Conservation (phyloP, 75 land plant genomes). For the Selaginella tamariscina region DNA sequence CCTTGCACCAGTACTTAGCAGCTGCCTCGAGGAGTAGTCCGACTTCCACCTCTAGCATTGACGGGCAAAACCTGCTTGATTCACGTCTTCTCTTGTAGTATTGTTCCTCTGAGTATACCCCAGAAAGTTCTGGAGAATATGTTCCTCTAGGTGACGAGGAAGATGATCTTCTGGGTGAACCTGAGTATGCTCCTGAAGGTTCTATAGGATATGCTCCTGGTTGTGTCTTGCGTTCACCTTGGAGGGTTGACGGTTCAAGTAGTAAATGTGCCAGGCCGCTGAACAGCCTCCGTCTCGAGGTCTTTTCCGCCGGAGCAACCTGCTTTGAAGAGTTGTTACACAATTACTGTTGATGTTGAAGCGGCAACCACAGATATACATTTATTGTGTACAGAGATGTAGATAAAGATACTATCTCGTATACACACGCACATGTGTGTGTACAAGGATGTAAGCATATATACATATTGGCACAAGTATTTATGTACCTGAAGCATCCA, state of each 20-base stretch:
- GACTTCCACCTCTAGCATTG: conserved; percentile 12
- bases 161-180: too few relatives aligned
- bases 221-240: background rate
- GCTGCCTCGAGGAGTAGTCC: conserved; percentile 19
- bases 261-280: conserved; percentile 18
- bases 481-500: conserved; percentile 24
- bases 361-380: too few relatives aligned
- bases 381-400: background rate
- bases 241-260: conserved; percentile 8
- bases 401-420: too few relatives aligned
- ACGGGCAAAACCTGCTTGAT: conserved; percentile 1
- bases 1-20: conserved; percentile 15
- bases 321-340: conserved; percentile 6
- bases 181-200: background rate
- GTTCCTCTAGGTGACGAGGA: background rate
- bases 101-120: background rate
- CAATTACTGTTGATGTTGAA: too few relatives aligned
- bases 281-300: background rate
- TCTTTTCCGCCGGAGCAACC: conserved; percentile 11
- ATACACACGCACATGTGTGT: too few relatives aligned
- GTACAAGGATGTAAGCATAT: background rate
- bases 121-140: background rate
- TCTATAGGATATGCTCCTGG: background rate
- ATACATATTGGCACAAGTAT: too few relatives aligned
- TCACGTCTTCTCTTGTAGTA: background rate